A percentile compares a stretch with the other conserved stretches of the same genome.
These are phyloP conservation scores for Clavariopsis aquatica DNA, from an alignment of 495 filamentous ascomycete species.

Conservation along the genomic window DNA sequence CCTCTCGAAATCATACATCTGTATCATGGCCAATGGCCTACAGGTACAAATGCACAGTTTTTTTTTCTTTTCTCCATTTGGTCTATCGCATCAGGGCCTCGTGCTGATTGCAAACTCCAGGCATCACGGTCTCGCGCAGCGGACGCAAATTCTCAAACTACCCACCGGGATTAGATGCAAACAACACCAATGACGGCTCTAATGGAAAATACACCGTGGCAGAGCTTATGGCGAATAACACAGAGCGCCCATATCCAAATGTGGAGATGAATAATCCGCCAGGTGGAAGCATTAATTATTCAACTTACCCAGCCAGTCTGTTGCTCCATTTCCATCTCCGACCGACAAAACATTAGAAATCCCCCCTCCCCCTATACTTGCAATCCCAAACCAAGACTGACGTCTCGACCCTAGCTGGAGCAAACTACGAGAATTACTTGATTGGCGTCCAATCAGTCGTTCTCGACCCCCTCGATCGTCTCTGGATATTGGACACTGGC, in stretches of 20 bases:
- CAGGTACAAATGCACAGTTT: constrained; percentile 22
- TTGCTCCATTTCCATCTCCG: not conserved
- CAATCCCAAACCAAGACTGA: not conserved
- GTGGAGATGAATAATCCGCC: constrained; percentile 49
- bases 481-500: no score
- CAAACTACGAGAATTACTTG: constrained; percentile 48
- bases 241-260: constrained; percentile 50
- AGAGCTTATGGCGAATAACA: constrained; percentile 47
- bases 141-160: constrained; percentile 53
- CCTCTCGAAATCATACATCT: constrained; percentile 41
- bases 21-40: constrained; percentile 45
- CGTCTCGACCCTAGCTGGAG: constrained; percentile 35
- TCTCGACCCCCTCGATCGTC: constrained; percentile 49
- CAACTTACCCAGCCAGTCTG: constrained; percentile 41
- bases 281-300: constrained; percentile 52
- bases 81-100: no score
- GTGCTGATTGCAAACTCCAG: not conserved
- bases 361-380: not conserved
- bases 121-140: constrained; percentile 48
- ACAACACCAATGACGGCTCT: constrained; percentile 42
- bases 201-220: constrained; percentile 49
- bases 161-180: constrained; percentile 48
- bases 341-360: not conserved
- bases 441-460: constrained; percentile 52
- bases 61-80: no score